Evolutionary conservation across 306 rosid species (phyloP), one percentile per base, ranked within the genome.

Genomic region (Nissolia schottii): DNA sequence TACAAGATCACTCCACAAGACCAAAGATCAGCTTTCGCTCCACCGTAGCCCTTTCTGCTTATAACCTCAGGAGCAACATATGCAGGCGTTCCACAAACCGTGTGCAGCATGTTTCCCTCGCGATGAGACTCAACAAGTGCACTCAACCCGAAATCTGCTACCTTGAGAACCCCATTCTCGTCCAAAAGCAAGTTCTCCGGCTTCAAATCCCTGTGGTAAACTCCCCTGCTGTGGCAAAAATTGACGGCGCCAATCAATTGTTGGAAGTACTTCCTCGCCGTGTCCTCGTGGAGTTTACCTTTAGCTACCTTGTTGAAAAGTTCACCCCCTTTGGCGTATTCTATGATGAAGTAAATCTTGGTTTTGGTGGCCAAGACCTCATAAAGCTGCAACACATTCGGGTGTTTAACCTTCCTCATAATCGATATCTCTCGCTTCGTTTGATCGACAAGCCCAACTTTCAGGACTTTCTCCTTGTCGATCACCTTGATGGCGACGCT

Each of bases 181-280:
- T 75, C 86, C 79, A 83, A 79, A 43, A 83, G 87, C 62, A 83
- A 41, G 48, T 83, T 83, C 59, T 83, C 82, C 0, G 84, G 87
- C 82, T 83, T 83, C 81, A 83, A 71, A 76, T 83, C 87, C 56
- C 87, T 46, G 67, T 83, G 87, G 24, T 83, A 83, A 58, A 83
- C 80, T 20, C 87, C 87, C 32, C 51, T 66, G 20, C 84, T 71
- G 70, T 83, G 87, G 70, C 87, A 83, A 28, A 51, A 79, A 53
- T 83, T 77, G 22, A 83, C 40, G 2, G 80, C 87, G 2, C 37
- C 61, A 58, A 83, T 77, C 71, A 83, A 49, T 31, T 83, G 87
- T 62, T 80, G 84, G 34, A 83, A 83, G 75, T 83, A 83, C 38
- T 38, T 73, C 81, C 80, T 76, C 13, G 82, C 80, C 43, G 23